phyloP scores from a whole-genome alignment of 345 rosid genomes.

The Pistacia atlantica region DNA sequence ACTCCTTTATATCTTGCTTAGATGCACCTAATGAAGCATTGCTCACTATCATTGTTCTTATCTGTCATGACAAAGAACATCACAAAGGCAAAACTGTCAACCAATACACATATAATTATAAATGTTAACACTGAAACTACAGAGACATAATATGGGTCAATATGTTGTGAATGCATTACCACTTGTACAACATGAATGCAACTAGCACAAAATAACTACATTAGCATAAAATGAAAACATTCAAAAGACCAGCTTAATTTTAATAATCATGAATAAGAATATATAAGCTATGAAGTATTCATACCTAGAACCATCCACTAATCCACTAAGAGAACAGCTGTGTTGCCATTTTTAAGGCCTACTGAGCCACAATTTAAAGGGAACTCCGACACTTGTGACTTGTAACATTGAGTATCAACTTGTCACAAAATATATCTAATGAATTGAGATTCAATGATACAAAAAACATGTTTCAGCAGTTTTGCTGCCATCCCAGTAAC shows the following conservation, averaged over 20 bases:
- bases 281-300: background rate
- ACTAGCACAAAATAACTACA: background rate
- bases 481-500: no score
- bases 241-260: background rate
- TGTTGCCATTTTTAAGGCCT: no score
- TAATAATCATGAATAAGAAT: background rate
- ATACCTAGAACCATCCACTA: no score
- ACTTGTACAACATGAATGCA: no score
- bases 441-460: no score
- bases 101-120: background rate
- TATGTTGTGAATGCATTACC: background rate
- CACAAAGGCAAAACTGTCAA: background rate
- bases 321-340: no score
- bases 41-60: constrained; percentile 71
- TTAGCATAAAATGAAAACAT: background rate
- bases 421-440: no score
- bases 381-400: no score
- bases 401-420: no score
- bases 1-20: constrained; percentile 81
- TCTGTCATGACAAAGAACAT: constrained; percentile 32
- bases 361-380: no score
- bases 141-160: background rate
- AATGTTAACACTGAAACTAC: background rate
- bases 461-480: no score
- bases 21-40: constrained; percentile 74